Evolutionary conservation across 257 asterid species (phyloP), one percentile per base, ranked within the genome.

Genomic region (Schizonepeta tenuifolia): DNA sequence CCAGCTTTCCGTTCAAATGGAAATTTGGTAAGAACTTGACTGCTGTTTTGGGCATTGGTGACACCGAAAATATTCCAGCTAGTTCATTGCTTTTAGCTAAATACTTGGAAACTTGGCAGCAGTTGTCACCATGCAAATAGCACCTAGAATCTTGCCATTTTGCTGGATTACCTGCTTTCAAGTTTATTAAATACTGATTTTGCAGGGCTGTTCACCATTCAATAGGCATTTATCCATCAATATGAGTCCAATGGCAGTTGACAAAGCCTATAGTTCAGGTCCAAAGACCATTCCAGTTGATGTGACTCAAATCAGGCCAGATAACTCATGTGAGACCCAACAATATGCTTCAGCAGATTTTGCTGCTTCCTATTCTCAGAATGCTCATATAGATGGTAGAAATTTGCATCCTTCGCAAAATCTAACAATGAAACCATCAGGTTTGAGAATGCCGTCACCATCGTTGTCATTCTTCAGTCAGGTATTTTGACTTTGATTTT

Each of bases 401-500:
- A 72, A 22, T 66, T 40, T 65, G 85, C 88, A 79, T 59, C 79
- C 81, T 61, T 59, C 40, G 43, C 87, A 69, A 65, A 60, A 73
- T 62, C 87, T 75, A 71, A 70, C 81, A 7, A 67, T 58, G 59
- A 91, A 85, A 76, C 96, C 97, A 68, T 88, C 99, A 5, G 90
- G 98, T 54, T 76, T 95, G 83, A 83, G 99, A 81, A 88, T 81
- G 97, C 98, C 99, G 7, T 95, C 99, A 36, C 99, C 99, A 33
- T 95, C 99, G 40, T 73, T 95, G 78, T 90, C 97, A 65, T 91
- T 81, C 85, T 95, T 95, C 71, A 62, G 88, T 76, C 95, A 88
- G 99, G 99, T 95, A 84, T 67, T 51, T 33, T 33, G 26, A 14
- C n/a, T 62, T 65, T 62, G 69, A 60, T 75, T 49, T 58, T 65